Base-by-base conservation (phyloP, 495 filamentous ascomycete species). In the Penicillium cosmopolitanum region DNA sequence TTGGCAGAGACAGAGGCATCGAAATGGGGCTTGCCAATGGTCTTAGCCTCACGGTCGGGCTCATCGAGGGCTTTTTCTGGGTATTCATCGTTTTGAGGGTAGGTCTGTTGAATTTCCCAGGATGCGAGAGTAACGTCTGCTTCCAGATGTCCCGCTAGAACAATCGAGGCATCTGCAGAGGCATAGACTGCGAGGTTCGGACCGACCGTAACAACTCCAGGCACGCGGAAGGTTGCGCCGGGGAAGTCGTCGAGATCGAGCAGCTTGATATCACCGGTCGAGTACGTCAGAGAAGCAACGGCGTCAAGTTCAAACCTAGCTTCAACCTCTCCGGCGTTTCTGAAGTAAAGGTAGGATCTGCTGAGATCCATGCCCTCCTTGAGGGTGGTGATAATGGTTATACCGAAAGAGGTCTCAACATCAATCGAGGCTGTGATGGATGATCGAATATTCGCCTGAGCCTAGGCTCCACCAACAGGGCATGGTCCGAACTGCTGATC, bases 121-220 rank as follows among this genome's bases (percentile, higher is more conserved):
- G 35, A 38, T 10, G 64, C 64, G 4, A 66, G 33, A 1, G 48
- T 55, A 16, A 66, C 57, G 6, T 51, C 42, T 13, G 61, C 44
- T 34, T 64, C 64, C 0, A 66, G 25, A 19, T 64, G 50, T n/a
- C 55, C 65, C 23, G 56, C 38, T 15, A 71, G 21, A 9, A 55
- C 55, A 19, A 67, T 11, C 0, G 23, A 35, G 12, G 54, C 63
- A 15, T 76, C 56, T 9, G 72, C 28, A 1, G 48, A 43, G 6
- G 60, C 72, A 21, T 61, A 40, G 15, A 78, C 21, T 10, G 57
- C 63, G 44, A 76, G 53, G 11, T 70, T 55, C 5, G 75, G 73
- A 5, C 73, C 73, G n/a, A 78, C 58, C 2, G 69, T 74, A 0
- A 67, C 61, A 25, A 78, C 65, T 0, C 71, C 71, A 0, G 73